phyloP scores from a whole-genome alignment of 495 filamentous ascomycete genomes.

The Aspergillus egyptiacus region DNA sequence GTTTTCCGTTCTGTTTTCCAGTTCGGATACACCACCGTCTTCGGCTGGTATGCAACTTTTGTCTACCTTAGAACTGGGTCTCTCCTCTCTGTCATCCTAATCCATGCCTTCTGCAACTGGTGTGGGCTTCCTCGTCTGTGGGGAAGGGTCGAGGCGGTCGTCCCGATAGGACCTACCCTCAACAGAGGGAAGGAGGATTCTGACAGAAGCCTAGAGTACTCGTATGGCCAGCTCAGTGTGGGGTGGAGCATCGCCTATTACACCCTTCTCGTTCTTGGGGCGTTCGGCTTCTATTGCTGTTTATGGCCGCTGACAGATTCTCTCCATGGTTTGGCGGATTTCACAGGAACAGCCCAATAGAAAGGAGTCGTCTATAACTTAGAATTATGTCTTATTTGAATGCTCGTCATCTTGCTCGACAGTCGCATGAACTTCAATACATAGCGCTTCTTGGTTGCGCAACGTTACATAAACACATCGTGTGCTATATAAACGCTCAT shows the following conservation, averaged over 20 bases:
- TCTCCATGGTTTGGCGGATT: conserved; percentile 34
- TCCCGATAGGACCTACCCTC: conserved; percentile 26
- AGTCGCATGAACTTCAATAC: background rate
- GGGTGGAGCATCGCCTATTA: conserved; percentile 78
- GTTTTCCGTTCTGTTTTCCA: conserved; percentile 72
- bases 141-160: conserved; percentile 58
- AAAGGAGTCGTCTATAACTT: background rate
- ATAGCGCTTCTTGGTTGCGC: background rate
- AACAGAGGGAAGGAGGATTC: conserved; percentile 40
- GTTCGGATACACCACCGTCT: conserved; percentile 86
- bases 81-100: conserved; percentile 61
- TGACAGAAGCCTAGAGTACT: conserved; percentile 14
- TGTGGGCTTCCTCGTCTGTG: conserved; percentile 83
- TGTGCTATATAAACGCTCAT: background rate
- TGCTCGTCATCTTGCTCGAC: background rate
- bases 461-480: background rate
- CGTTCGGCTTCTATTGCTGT: conserved; percentile 57
- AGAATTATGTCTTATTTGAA: background rate
- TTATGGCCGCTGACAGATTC: conserved; percentile 71
- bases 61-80: conserved; percentile 84
- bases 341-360: conserved; percentile 4
- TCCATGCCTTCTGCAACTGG: conserved; percentile 89
- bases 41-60: conserved; percentile 89
- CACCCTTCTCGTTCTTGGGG: conserved; percentile 62
- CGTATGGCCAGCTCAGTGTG: conserved; percentile 31